Evolutionary conservation across 2,329 filamentous ascomycete genomes (phyloP).

Genomic region (Colletotrichum godetiae): DNA sequence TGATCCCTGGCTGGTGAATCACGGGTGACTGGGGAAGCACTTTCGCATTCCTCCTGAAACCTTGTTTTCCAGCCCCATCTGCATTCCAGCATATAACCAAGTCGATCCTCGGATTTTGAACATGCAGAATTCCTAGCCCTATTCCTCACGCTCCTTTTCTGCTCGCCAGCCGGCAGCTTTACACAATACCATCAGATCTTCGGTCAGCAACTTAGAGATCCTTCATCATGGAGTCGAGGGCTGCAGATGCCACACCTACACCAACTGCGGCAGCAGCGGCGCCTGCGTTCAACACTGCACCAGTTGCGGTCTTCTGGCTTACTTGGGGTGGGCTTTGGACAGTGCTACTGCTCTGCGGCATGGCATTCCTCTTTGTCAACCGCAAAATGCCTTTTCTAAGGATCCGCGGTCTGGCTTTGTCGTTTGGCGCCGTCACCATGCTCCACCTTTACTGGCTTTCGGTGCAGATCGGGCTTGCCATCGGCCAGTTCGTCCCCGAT

Average conservation of each 20-base stretch:
- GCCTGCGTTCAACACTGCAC: slow-evolving; percentile 42
- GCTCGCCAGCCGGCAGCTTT: neutral
- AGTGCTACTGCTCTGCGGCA: slow-evolving; percentile 49
- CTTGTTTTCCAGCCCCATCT: neutral
- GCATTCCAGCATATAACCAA: slow-evolving; percentile 33
- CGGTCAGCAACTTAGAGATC: neutral
- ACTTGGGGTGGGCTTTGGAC: slow-evolving; percentile 52
- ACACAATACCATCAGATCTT: neutral
- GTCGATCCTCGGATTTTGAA: neutral
- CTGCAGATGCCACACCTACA: neutral
- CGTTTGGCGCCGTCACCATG: slow-evolving; percentile 47
- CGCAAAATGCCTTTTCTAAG: slow-evolving; percentile 54
- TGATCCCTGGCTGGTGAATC: neutral
- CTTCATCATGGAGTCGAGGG: slow-evolving; percentile 6
- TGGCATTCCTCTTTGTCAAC: slow-evolving; percentile 52
- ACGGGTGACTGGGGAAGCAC: neutral
- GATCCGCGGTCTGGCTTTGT: slow-evolving; percentile 44
- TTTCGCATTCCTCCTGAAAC: slow-evolving; percentile 7
- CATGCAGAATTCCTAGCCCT: neutral
- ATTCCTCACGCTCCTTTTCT: slow-evolving; percentile 4
- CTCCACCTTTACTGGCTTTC: slow-evolving; percentile 57
- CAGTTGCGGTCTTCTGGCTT: slow-evolving; percentile 54
- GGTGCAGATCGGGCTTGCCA: slow-evolving; percentile 51
- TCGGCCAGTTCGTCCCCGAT: slow-evolving; percentile 58
- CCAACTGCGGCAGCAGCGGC: neutral